phyloP scores from a whole-genome alignment of 23 red algal genomes.

The Gracilaria vermiculophylla region DNA sequence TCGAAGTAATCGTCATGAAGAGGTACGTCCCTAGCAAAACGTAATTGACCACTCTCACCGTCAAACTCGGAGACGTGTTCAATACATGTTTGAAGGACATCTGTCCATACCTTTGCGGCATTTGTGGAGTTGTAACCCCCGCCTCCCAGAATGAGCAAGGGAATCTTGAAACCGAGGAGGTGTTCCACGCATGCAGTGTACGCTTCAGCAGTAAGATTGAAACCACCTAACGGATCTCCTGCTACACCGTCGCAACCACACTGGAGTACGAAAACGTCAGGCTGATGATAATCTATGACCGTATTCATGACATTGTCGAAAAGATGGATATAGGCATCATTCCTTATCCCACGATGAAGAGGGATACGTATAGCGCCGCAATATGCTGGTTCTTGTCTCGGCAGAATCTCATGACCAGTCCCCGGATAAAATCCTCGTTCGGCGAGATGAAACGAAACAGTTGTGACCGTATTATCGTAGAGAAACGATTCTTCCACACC shows the following conservation, averaged over 20 bases:
- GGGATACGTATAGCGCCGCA: conserved; percentile 17
- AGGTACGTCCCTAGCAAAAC: background rate
- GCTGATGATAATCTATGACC: background rate
- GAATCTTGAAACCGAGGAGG: conserved; percentile 2
- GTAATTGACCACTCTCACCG: background rate
- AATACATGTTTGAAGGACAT: conserved; percentile 42
- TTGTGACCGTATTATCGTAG: background rate
- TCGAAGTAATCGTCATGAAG: conserved; percentile 39
- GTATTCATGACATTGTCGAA: background rate
- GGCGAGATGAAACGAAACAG: conserved; percentile 28
- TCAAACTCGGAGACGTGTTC: background rate
- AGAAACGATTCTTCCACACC: conserved; percentile 56
- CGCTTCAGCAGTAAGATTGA: conserved; percentile 34
- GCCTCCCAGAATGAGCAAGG: conserved; percentile 31
- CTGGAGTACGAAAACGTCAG: conserved; percentile 36
- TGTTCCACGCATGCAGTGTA: conserved; percentile 7
- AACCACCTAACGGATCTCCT: conserved; percentile 44
- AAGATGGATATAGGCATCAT: background rate
- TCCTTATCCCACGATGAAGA: conserved; percentile 31
- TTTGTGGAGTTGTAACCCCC: conserved; percentile 15
- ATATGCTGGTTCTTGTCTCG: background rate
- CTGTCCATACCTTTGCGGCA: conserved; percentile 32
- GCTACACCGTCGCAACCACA: conserved; percentile 24
- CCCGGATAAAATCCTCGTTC: conserved; percentile 39
- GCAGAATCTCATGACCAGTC: background rate